phyloP scores from a whole-genome alignment of 352 stramenopile species.

The Pythium coloratum region DNA sequence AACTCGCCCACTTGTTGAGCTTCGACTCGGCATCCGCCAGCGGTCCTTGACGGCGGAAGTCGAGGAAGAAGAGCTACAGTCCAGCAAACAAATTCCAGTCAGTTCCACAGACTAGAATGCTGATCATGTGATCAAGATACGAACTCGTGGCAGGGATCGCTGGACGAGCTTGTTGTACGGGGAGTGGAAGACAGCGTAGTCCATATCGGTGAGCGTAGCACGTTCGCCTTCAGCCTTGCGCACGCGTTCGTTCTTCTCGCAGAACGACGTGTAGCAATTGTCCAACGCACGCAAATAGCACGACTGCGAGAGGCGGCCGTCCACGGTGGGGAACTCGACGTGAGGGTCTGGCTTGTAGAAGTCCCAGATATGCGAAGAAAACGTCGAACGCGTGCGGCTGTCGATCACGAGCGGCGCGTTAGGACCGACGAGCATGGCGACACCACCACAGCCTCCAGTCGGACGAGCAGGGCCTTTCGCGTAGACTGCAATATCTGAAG shows the following conservation, averaged over 20 bases:
- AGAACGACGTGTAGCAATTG: constrained; percentile 93
- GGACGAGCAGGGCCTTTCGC: constrained; percentile 87
- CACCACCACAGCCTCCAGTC: constrained; percentile 91
- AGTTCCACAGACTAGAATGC: too few relatives aligned
- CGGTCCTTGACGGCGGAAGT: constrained; percentile 41
- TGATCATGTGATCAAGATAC: constrained; percentile 5
- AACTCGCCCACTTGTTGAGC: constrained; percentile 71
- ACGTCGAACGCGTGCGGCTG: constrained; percentile 85
- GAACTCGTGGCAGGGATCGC: constrained; percentile 93
- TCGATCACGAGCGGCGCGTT: constrained; percentile 94
- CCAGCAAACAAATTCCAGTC: neutral
- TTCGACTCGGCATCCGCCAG: constrained; percentile 30
- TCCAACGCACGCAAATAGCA: constrained; percentile 97
- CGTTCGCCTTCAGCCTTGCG: constrained; percentile 12
- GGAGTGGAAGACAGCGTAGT: constrained; percentile 97
- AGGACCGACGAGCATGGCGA: constrained; percentile 95
- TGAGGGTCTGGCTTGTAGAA: constrained; percentile 96
- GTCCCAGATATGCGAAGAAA: constrained; percentile 95
- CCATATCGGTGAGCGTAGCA: constrained; percentile 71
- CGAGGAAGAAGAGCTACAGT: constrained; percentile 52
- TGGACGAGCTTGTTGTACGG: constrained; percentile 99
- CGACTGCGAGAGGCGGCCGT: constrained; percentile 92
- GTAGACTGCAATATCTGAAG: constrained; percentile 97
- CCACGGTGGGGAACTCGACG: constrained; percentile 95
- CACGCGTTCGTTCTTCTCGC: constrained; percentile 65